These are phyloP conservation scores for Chytriomyces hyalinus DNA, from an alignment of 192 early-diverging fungal species.

Conservation along the genomic window DNA sequence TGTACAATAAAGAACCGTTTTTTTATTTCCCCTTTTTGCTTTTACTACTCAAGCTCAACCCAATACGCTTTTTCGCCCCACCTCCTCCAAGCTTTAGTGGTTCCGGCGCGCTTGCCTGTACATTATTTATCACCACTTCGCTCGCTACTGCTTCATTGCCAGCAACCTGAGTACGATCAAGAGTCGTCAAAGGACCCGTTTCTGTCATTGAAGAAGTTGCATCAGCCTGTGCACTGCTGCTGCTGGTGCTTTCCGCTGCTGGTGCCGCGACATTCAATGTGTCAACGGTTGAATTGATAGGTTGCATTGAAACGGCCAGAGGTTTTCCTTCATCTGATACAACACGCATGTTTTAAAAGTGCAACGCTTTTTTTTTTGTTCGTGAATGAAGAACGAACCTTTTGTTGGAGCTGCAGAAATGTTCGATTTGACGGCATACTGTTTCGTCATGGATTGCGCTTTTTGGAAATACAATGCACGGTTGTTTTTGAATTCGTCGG, in stretches of 20 bases:
- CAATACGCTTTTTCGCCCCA: constrained; percentile 17
- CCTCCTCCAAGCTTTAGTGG: constrained; percentile 14
- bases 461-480: constrained; percentile 28
- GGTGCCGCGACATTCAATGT: neutral
- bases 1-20: neutral
- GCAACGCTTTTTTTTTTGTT: too few relatives aligned
- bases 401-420: too few relatives aligned
- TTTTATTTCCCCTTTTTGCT: constrained; percentile 6
- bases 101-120: neutral
- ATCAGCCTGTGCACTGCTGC: neutral
- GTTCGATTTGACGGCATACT: constrained; percentile 12
- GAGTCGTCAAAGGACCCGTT: too few relatives aligned
- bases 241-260: neutral
- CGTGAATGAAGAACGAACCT: too few relatives aligned
- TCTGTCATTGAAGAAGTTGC: neutral
- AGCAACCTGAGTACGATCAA: neutral
- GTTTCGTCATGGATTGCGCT: constrained; percentile 30
- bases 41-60: neutral
- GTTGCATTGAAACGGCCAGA: neutral
- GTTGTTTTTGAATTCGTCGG: constrained; percentile 36
- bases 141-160: neutral
- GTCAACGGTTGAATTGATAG: neutral
- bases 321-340: neutral
- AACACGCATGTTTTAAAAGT: too few relatives aligned
- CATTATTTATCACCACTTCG: neutral